Evolutionary conservation across 306 rosid species (phyloP), one percentile per base, ranked within the genome.

Genomic region (Trifolium dubium): DNA sequence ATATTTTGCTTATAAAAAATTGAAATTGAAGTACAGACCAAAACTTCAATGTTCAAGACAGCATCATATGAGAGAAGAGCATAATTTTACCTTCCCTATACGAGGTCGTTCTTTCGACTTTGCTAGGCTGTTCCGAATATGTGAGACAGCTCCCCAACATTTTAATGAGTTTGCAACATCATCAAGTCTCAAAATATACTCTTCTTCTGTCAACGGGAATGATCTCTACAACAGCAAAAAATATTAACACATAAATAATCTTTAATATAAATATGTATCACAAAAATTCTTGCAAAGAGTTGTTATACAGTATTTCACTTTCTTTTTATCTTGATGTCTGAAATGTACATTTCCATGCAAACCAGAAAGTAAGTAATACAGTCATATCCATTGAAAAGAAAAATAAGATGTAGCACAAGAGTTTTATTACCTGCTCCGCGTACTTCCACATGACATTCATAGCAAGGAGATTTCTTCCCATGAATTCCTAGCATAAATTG

Each of bases 111-210:
- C 97, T 86, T 91, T 94, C 44, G 81, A 81, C 37, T 88, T 89
- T 19, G 83, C 88, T 37, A 91, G 87, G 87, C 98, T 94, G 89
- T 81, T 94, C 64, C 96, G 85, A 73, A 94, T 88, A 76, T 94
- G 97, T n/a, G 98, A 88, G 74, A 94, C 98, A 79, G 98, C 98
- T 82, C 98, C 98, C 98, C 97, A 94, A 76, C 97, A 94, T 78
- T 85, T 94, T 77, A 94, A 84, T 23, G 84, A 84, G 85, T 94
- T 91, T 35, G 97, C 97, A 73, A 94, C 89, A 43, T 90, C 92
- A 69, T 94, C 97, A 30, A 94, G 98, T 86, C 98, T 90, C 89
- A 87, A 30, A 71, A 94, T 86, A 72, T 94, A 94, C 85, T 94
- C 98, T 84, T 94, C 98, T 87, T 94, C 98, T 19, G 96, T 88